A percentile compares a stretch with the other conserved stretches of the same genome.
Evolutionary conservation across 306 rosid genomes (phyloP).

Genomic region (Astragalus membranaceus): DNA sequence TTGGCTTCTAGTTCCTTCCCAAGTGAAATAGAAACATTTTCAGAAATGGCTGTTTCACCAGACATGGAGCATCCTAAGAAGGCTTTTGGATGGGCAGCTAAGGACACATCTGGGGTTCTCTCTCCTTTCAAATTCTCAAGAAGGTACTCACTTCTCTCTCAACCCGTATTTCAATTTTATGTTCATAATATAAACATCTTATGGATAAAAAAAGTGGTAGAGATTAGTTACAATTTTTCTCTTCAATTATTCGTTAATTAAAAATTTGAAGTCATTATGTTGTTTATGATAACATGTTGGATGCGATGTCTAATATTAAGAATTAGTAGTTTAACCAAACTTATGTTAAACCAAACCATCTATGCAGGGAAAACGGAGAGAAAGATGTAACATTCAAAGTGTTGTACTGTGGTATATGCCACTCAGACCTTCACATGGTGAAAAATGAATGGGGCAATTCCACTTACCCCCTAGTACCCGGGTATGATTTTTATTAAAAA

Average conservation of each 20-base stretch:
- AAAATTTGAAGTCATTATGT: no score
- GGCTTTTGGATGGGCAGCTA: conserved; percentile 49
- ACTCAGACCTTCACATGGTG: conserved; percentile 34
- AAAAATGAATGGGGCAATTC: conserved; percentile 32
- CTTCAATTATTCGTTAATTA: no score
- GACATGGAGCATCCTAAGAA: conserved; percentile 34
- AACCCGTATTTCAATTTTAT: background rate
- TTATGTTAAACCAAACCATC: background rate
- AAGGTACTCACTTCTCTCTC: conserved; percentile 7
- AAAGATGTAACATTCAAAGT: conserved; percentile 33
- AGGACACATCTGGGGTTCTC: conserved; percentile 29
- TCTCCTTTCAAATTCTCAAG: conserved; percentile 39
- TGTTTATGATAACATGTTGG: no score
- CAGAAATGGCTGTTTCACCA: background rate
- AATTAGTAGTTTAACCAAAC: background rate
- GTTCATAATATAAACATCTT: background rate
- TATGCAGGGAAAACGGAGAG: conserved; percentile 31
- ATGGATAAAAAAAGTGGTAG: no score
- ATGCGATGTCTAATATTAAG: no score
- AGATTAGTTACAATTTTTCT: no score
- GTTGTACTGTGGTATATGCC: conserved; percentile 40
- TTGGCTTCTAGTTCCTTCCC: background rate
- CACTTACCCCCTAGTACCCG: conserved; percentile 35
- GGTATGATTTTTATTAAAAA: conserved; percentile 21
- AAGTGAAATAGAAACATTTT: background rate